A percentile compares a stretch with the other conserved stretches of the same genome.
These are phyloP conservation scores for Phytophthora foliorum DNA, from an alignment of 352 stramenopile genomes.

Conservation along the genomic window DNA sequence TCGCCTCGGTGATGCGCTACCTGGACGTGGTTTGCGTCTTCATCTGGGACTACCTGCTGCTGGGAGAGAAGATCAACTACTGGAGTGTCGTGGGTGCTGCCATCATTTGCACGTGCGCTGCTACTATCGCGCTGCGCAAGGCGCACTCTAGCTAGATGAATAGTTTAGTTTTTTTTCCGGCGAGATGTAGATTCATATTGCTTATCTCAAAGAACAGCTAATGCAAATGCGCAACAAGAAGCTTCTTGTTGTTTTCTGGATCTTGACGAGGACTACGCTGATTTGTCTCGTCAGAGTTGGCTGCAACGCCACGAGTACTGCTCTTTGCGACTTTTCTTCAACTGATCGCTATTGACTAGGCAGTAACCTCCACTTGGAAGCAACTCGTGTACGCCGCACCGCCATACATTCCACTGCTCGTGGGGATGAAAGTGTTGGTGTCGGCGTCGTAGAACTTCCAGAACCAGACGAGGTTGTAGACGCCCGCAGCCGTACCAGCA, in stretches of 20 bases:
- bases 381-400: conserved; percentile 72
- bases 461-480: conserved; percentile 80
- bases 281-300: conserved; percentile 13
- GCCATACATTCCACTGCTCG: conserved; percentile 53
- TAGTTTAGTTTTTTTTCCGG: conserved; percentile 2
- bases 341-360: conserved; percentile 12
- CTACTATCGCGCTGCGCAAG: conserved; percentile 73
- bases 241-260: conserved; percentile 5
- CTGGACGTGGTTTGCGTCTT: conserved; percentile 89
- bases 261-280: conserved; percentile 6
- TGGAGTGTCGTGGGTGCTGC: conserved; percentile 75
- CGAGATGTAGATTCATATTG: conserved; percentile 20
- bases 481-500: conserved; percentile 45
- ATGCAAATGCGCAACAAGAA: conserved; percentile 4
- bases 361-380: conserved; percentile 66
- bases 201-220: conserved; percentile 18
- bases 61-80: conserved; percentile 73
- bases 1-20: conserved; percentile 88
- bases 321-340: conserved; percentile 2
- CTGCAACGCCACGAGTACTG: conserved; percentile 4
- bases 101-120: conserved; percentile 77
- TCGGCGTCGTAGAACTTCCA: conserved; percentile 77
- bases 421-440: conserved; percentile 57
- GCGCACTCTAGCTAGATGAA: conserved; percentile 33
- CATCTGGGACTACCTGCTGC: conserved; percentile 75